phyloP scores from a whole-genome alignment of 345 rosid genomes.

The Linum tenue region DNA sequence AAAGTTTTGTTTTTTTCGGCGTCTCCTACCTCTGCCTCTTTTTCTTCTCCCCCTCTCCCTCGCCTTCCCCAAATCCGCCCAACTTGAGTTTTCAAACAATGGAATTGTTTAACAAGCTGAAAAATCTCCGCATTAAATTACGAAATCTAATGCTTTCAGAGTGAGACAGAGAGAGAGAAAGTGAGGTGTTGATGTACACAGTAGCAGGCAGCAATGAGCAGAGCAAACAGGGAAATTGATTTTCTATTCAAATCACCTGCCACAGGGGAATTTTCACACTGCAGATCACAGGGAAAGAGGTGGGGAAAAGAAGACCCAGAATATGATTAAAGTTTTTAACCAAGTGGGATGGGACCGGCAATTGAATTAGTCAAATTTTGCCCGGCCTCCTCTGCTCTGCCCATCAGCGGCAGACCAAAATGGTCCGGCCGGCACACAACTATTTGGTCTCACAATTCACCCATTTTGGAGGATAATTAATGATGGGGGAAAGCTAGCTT shows the following conservation, averaged over 20 bases:
- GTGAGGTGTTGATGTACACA: not conserved
- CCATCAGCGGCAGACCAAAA: too few species aligned
- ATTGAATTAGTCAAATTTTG: too few species aligned
- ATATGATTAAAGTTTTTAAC: too few species aligned
- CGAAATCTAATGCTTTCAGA: slow-evolving; percentile 8
- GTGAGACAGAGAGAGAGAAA: slow-evolving; percentile 1
- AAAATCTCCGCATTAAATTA: slow-evolving; percentile 9
- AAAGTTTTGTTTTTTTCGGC: not conserved
- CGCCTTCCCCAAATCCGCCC: not conserved
- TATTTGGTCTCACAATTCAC: too few species aligned
- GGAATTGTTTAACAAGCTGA: not conserved
- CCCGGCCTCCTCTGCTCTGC: too few species aligned
- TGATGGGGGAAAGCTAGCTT: too few species aligned
- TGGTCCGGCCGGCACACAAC: too few species aligned
- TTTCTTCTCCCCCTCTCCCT: not conserved
- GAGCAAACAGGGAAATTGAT: not conserved
- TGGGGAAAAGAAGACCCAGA: slow-evolving; percentile 11
- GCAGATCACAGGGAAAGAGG: not conserved
- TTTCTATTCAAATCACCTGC: not conserved
- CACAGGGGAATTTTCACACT: not conserved
- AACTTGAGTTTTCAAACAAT: not conserved
- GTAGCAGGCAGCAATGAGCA: not conserved
- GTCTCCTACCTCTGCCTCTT: not conserved
- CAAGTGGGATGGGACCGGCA: too few species aligned
- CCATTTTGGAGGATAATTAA: too few species aligned